Conservation (phyloP, 202 grass and related monocot species). For the Sporobolus alterniflorus region DNA sequence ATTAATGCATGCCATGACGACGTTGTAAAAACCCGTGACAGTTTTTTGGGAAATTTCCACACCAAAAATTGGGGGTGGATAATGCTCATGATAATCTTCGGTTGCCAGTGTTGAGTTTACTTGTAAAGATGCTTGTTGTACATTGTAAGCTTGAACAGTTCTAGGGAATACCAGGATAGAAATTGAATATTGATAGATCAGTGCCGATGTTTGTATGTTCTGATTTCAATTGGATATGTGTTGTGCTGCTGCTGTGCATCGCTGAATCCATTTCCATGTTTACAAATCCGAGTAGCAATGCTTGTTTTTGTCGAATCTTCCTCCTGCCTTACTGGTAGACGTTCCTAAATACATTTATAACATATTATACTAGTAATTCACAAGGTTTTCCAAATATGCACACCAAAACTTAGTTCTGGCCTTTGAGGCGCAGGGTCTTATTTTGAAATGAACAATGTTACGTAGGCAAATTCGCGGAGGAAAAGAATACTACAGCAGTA, state of each 20-base stretch:
- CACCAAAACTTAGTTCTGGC: not conserved
- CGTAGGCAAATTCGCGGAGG: not conserved
- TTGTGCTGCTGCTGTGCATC: not conserved
- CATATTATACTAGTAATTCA: not conserved
- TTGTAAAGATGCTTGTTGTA: conserved; percentile 15
- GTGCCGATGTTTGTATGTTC: not conserved
- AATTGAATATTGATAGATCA: conserved; percentile 5
- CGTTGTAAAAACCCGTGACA: conserved; percentile 40
- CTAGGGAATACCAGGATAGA: not conserved
- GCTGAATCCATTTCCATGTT: not conserved
- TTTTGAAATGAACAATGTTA: not conserved
- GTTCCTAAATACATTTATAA: not conserved
- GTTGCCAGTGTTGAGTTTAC: not conserved
- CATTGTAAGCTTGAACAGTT: conserved; percentile 7
- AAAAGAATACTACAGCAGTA: too few species aligned
- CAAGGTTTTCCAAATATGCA: not conserved
- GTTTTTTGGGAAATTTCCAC: conserved; percentile 38
- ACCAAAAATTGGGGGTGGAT: conserved; percentile 48
- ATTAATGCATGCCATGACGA: conserved; percentile 35
- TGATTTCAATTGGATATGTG: not conserved
- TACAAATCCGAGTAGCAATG: not conserved
- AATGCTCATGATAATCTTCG: conserved; percentile 21
- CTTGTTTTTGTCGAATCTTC: not conserved
- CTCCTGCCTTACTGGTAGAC: not conserved
- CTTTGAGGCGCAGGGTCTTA: too few species aligned